Evolutionary conservation across 257 asterid species (phyloP), one percentile per base, ranked within the genome.

Genomic region (Solanum chilense): DNA sequence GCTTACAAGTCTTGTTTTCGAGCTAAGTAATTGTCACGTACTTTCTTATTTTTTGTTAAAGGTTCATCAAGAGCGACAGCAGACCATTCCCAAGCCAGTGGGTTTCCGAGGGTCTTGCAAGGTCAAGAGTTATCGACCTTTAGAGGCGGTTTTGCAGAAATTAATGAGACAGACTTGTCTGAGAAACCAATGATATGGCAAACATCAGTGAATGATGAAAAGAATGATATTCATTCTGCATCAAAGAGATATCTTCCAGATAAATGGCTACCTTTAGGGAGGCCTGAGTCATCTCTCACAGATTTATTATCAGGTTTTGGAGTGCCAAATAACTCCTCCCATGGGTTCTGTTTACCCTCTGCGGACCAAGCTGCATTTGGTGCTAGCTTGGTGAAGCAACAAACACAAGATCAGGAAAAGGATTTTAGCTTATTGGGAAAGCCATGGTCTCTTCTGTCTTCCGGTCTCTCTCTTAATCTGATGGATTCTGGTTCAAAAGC

Each of bases 71-170:
- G 93, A 91, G 87, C 92, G 88, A 85, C 90, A 31, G 91, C 88
- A 86, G 99, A 95, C 94, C 98, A 95, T 92, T 91, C 93, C 86
- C 95, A 94, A 78, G 89, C 92, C 76, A 88, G 82, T 89, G 98
- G 95, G 89, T 89, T 92, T 89, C 88, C 94, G 85, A 93, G 98
- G 98, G 97, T 94, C 95, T 93, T 97, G 93, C 99, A 94, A 93
- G 97, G 98, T 93, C 98, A 95, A 94, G 99, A 97, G 92, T 86
- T 88, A 52, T 90, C 92, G 92, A 92, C 97, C 95, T 92, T 94
- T 93, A 91, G 98, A 92, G 94, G 95, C 66, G 76, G 93, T 71
- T 88, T 93, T 89, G 91, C 91, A 1, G 98, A 95, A 90, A 91
- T 89, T 89, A 92, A 90, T 16, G 97, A 96, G 82, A 92, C 95